Evolutionary conservation across 2,329 filamentous ascomycete genomes (phyloP).

Genomic region (Fusarium zealandicum): DNA sequence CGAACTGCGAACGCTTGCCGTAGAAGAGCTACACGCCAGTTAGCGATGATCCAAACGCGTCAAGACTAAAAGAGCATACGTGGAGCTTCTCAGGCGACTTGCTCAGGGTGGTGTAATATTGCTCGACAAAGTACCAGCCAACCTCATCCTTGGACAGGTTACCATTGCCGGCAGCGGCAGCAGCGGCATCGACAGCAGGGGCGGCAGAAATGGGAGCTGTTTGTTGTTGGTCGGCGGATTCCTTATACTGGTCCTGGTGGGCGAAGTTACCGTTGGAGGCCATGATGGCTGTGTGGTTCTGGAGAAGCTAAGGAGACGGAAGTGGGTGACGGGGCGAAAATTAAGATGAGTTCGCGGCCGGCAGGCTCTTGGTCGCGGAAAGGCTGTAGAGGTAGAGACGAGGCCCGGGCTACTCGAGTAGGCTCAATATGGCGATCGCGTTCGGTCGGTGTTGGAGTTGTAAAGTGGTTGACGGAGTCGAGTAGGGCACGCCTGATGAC

Average conservation of each 20-base stretch:
- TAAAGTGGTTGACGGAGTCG: constrained; percentile 15
- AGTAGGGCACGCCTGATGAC: constrained; percentile 36
- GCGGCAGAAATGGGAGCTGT: constrained; percentile 46
- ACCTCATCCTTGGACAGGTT: constrained; percentile 86
- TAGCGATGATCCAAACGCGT: constrained; percentile 2
- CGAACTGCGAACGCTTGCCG: constrained; percentile 93
- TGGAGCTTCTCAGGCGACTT: constrained; percentile 93
- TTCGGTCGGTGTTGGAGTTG: constrained; percentile 23
- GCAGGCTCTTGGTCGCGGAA: constrained; percentile 30
- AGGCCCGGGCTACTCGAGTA: constrained; percentile 4
- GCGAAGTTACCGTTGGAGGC: constrained; percentile 64
- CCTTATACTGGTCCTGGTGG: constrained; percentile 54
- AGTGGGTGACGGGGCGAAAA: constrained; percentile 27
- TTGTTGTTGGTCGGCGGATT: constrained; percentile 48
- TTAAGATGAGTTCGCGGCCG: constrained; percentile 29
- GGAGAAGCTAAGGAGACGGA: constrained; percentile 18
- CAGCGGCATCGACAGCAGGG: constrained; percentile 42
- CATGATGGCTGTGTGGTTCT: constrained; percentile 51
- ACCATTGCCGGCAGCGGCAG: constrained; percentile 48
- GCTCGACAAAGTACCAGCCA: constrained; percentile 99
- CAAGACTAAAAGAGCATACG: constrained; percentile 51
- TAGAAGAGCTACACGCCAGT: constrained; percentile 76
- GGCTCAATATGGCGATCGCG: constrained; percentile 23
- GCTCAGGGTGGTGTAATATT: constrained; percentile 98
- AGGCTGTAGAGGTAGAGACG: constrained; percentile 12